A percentile compares a stretch with the other conserved stretches of the same genome.
phyloP scores from a whole-genome alignment of 2,329 filamentous ascomycete species.

The Pseudocercospora eumusae region DNA sequence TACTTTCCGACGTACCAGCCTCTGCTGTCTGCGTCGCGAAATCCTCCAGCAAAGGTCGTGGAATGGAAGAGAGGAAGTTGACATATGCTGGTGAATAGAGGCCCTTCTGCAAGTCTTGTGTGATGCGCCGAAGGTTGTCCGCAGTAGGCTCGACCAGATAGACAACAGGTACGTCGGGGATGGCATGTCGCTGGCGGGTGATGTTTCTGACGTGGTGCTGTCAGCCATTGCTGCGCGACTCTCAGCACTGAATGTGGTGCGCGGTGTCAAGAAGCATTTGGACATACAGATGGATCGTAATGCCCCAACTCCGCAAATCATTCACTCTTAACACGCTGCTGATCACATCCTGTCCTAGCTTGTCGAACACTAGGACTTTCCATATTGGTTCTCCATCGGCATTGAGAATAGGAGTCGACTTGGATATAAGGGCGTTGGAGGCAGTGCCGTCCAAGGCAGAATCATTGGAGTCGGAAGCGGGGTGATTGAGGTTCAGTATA shows the following conservation, averaged over 20 bases:
- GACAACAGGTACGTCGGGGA: slow-evolving; percentile 93
- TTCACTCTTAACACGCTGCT: slow-evolving; percentile 94
- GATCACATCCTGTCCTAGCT: slow-evolving; percentile 88
- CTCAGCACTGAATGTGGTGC: slow-evolving; percentile 33
- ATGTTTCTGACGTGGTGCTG: slow-evolving; percentile 62
- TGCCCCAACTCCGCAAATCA: slow-evolving; percentile 88
- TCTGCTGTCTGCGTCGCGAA: slow-evolving; percentile 86
- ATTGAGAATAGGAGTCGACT: slow-evolving; percentile 77
- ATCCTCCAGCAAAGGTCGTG: slow-evolving; percentile 86
- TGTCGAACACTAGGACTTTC: slow-evolving; percentile 97
- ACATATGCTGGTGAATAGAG: slow-evolving; percentile 93
- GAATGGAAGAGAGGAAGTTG: slow-evolving; percentile 94
- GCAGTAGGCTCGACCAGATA: slow-evolving; percentile 91
- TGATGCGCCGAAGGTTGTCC: slow-evolving; percentile 79
- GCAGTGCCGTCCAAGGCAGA: slow-evolving; percentile 64
- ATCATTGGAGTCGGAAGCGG: slow-evolving; percentile 55
- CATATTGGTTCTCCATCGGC: slow-evolving; percentile 90
- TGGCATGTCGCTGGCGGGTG: slow-evolving; percentile 76
- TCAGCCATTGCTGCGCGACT: slow-evolving; percentile 36
- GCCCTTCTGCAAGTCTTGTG: slow-evolving; percentile 78
- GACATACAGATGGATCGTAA: slow-evolving; percentile 87
- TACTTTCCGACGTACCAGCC: slow-evolving; percentile 81
- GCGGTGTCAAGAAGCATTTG: background rate
- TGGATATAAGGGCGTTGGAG: slow-evolving; percentile 63
- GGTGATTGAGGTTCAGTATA: slow-evolving; percentile 91